phyloP scores from a whole-genome alignment of 352 stramenopile species.

The Globisporangium irregulare region DNA sequence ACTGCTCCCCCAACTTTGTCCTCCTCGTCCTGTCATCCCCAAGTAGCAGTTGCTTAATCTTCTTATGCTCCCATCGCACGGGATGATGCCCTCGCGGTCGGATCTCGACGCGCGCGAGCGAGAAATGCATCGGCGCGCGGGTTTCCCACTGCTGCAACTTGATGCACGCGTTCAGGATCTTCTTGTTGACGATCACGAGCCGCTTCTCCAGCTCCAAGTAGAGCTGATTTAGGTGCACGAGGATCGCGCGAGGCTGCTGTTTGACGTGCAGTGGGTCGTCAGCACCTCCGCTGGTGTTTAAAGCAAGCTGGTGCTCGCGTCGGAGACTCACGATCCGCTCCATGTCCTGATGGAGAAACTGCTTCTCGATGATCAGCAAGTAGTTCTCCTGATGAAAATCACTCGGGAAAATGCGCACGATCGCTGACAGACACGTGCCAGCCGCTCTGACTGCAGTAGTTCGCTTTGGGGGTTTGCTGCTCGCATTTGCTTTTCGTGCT shows the following conservation, averaged over 20 bases:
- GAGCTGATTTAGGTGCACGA: constrained; percentile 51
- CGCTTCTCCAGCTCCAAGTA: constrained; percentile 42
- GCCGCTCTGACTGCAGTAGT: background rate
- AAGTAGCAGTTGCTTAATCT: constrained; percentile 19
- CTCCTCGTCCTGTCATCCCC: background rate
- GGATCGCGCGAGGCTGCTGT: constrained; percentile 31
- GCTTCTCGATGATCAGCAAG: constrained; percentile 59
- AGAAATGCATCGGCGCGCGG: constrained; percentile 17
- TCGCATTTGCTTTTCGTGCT: background rate
- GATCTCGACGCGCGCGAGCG: constrained; percentile 32
- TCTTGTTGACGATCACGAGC: constrained; percentile 60
- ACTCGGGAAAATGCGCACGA: constrained; percentile 58
- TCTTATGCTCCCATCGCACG: constrained; percentile 37
- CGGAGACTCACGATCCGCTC: constrained; percentile 30
- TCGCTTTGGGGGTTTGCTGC: background rate
- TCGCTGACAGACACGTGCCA: constrained; percentile 12
- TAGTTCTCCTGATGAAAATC: constrained; percentile 43
- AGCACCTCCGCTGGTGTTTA: background rate
- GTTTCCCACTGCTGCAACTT: constrained; percentile 32
- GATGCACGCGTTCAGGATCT: constrained; percentile 51
- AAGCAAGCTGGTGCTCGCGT: constrained; percentile 14
- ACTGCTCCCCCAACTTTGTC: constrained; percentile 12
- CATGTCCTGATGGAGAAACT: constrained; percentile 55
- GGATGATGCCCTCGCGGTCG: constrained; percentile 46
- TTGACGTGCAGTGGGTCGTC: constrained; percentile 7